phyloP scores from a whole-genome alignment of 2,329 filamentous ascomycete genomes.

The Aspergillus calidoustus region DNA sequence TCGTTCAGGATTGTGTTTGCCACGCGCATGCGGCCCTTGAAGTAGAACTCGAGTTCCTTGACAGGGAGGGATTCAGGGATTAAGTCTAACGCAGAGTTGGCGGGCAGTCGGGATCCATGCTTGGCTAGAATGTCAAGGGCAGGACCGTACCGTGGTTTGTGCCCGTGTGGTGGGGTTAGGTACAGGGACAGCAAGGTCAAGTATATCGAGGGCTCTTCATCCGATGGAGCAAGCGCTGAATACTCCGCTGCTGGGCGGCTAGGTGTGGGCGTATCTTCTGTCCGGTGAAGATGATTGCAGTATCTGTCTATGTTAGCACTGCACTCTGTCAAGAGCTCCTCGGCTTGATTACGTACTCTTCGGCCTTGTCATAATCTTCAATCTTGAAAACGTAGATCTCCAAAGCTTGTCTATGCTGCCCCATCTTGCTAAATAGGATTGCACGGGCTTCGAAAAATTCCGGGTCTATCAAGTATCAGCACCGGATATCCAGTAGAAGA shows the following conservation, averaged over 20 bases:
- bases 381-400: conserved; percentile 98
- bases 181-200: conserved; percentile 89
- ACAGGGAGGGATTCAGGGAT: conserved; percentile 83
- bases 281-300: conserved; percentile 82
- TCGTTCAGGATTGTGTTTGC: conserved; percentile 83
- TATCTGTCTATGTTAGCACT: conserved; percentile 61
- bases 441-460: conserved; percentile 88
- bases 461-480: conserved; percentile 61
- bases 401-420: conserved; percentile 91
- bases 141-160: conserved; percentile 73
- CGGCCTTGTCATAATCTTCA: conserved; percentile 82
- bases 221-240: conserved; percentile 52
- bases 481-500: too few relatives aligned
- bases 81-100: conserved; percentile 80
- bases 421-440: conserved; percentile 92
- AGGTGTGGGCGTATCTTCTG: conserved; percentile 53
- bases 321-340: not conserved
- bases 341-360: conserved; percentile 67
- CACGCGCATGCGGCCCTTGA: conserved; percentile 84
- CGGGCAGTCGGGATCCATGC: conserved; percentile 89
- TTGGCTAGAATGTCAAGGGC: conserved; percentile 87
- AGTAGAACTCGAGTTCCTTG: conserved; percentile 82
- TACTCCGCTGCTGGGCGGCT: conserved; percentile 39
- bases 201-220: conserved; percentile 77
- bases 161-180: conserved; percentile 74